Conservation (phyloP, 1,284 basidiomycete genomes). For the Tetrapyrgos nigripes region DNA sequence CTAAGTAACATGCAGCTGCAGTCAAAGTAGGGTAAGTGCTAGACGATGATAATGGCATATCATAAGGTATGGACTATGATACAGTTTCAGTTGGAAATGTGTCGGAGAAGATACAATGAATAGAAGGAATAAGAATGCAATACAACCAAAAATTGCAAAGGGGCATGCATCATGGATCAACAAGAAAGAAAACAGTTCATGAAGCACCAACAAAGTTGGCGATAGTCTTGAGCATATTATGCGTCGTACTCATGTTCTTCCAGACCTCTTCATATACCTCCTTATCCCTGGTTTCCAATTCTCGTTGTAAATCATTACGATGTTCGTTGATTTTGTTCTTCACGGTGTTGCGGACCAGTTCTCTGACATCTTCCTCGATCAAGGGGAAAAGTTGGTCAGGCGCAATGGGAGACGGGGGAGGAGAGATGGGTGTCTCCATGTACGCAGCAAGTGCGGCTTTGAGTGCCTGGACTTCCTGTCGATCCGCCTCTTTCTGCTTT, state of each 20-base stretch:
- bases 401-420: constrained; percentile 12
- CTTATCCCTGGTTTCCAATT: constrained; percentile 5
- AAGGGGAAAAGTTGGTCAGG: not conserved
- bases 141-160: too few relatives aligned
- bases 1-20: not conserved
- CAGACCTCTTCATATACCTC: constrained; percentile 9
- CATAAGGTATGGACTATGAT: too few relatives aligned
- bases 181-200: too few relatives aligned
- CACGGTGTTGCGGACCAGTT: constrained; percentile 1
- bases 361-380: constrained; percentile 7
- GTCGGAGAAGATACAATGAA: too few relatives aligned
- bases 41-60: too few relatives aligned
- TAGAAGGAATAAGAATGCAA: too few relatives aligned
- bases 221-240: constrained; percentile 7
- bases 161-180: too few relatives aligned
- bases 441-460: constrained; percentile 9
- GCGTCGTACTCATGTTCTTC: constrained; percentile 4
- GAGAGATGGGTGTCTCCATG: constrained; percentile 7
- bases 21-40: not conserved
- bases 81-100: too few relatives aligned
- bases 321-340: constrained; percentile 1
- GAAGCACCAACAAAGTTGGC: not conserved
- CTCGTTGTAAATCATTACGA: not conserved
- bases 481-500: not conserved
- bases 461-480: constrained; percentile 7